Evolutionary conservation across 495 filamentous ascomycete species (phyloP).

Genomic region (Xylaria cubensis): DNA sequence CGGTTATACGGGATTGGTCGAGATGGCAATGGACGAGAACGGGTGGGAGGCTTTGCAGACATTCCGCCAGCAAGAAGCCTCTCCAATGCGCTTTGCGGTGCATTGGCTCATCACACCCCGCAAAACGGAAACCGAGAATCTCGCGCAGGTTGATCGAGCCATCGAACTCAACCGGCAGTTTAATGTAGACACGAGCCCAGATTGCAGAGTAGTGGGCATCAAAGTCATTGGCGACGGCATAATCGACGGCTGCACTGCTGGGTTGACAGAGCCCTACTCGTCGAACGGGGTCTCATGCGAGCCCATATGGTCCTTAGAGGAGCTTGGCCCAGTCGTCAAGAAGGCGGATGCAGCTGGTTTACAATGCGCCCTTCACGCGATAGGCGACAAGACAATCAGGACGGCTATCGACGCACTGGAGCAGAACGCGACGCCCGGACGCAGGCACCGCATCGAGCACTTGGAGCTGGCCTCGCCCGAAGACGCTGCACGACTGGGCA

Average conservation of each 20-base stretch:
- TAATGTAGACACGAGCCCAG: constrained; percentile 54
- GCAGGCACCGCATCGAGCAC: constrained; percentile 67
- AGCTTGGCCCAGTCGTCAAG: constrained; percentile 60
- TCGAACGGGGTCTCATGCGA: constrained; percentile 53
- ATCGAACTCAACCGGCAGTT: constrained; percentile 58
- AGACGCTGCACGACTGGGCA: constrained; percentile 60
- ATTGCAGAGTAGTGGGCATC: constrained; percentile 67
- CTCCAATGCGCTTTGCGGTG: constrained; percentile 64
- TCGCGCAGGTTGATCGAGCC: constrained; percentile 64
- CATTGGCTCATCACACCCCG: constrained; percentile 67
- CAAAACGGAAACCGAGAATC: constrained; percentile 47
- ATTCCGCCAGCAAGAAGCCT: constrained; percentile 47
- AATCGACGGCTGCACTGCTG: constrained; percentile 71
- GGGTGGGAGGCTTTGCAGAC: constrained; percentile 63
- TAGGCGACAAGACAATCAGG: constrained; percentile 64
- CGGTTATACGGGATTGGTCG: constrained; percentile 69
- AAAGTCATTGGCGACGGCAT: constrained; percentile 75
- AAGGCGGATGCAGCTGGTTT: constrained; percentile 60
- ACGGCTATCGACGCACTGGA: constrained; percentile 63
- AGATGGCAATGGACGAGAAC: constrained; percentile 74
- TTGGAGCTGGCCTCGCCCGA: constrained; percentile 62
- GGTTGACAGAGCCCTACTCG: constrained; percentile 64
- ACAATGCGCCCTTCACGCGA: constrained; percentile 71
- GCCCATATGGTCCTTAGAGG: constrained; percentile 62
- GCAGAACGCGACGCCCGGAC: constrained; percentile 48